phyloP scores from a whole-genome alignment of 352 stramenopile genomes.

The Albugo laibachii region DNA sequence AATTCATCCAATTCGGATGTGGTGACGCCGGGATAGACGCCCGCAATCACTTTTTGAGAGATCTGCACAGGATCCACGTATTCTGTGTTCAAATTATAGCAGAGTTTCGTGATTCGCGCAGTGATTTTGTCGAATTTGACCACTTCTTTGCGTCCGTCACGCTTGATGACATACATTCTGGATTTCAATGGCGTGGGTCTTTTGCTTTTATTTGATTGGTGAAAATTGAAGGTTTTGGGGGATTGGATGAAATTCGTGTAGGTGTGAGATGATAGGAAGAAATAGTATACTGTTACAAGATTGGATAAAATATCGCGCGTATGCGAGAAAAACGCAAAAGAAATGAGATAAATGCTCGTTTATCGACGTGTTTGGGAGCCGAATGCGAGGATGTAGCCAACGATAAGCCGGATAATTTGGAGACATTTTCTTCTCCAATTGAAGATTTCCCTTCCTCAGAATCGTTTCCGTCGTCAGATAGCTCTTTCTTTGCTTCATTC shows the following conservation, averaged over 20 bases:
- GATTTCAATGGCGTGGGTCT: background rate
- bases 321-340: too few relatives aligned
- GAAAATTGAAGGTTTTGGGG: background rate
- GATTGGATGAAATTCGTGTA: background rate
- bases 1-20: constrained; percentile 98
- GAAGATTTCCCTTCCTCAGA: too few relatives aligned
- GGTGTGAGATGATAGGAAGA: too few relatives aligned
- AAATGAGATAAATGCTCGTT: too few relatives aligned
- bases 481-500: too few relatives aligned
- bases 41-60: constrained; percentile 98
- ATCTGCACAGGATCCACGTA: constrained; percentile 95
- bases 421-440: too few relatives aligned
- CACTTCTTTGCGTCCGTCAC: constrained; percentile 81
- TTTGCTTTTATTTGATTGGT: background rate
- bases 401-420: too few relatives aligned
- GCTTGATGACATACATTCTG: constrained; percentile 91
- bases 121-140: constrained; percentile 99
- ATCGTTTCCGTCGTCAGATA: too few relatives aligned
- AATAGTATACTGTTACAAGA: too few relatives aligned
- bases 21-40: constrained; percentile 95
- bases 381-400: too few relatives aligned
- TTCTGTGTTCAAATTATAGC: constrained; percentile 93
- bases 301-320: too few relatives aligned
- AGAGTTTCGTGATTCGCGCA: constrained; percentile 94
- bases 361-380: too few relatives aligned